phyloP scores from a whole-genome alignment of 345 rosid genomes.

The Melaleuca quinquenervia region DNA sequence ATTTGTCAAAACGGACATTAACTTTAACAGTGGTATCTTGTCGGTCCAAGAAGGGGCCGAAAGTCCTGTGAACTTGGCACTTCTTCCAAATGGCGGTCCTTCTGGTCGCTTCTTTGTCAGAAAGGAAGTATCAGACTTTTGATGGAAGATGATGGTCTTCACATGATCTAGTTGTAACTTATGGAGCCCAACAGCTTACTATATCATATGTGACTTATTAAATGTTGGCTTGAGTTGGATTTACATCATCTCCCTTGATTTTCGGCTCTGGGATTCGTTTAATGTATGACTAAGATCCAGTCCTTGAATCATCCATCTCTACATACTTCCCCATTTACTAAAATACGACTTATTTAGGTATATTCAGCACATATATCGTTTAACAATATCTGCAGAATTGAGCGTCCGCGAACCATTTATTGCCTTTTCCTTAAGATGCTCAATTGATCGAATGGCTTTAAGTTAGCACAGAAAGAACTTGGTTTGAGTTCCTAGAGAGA shows the following conservation, averaged over 20 bases:
- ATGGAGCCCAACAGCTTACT: neutral
- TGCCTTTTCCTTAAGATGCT: neutral
- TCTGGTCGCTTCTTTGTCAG: conserved; percentile 29
- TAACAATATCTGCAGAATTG: neutral
- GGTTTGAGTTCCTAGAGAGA: neutral
- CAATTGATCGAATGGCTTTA: neutral
- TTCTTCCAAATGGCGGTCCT: conserved; percentile 24
- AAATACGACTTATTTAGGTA: neutral
- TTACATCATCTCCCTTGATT: neutral
- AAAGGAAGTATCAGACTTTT: conserved; percentile 14
- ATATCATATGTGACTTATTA: neutral
- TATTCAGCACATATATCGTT: neutral
- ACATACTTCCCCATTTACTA: neutral
- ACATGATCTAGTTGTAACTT: neutral
- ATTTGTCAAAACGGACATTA: conserved; percentile 35
- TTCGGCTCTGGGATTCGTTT: neutral
- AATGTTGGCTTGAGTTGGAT: neutral
- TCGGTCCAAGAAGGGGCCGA: conserved; percentile 33
- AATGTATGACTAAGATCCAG: neutral
- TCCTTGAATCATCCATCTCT: neutral
- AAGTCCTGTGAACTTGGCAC: conserved; percentile 21
- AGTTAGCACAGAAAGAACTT: neutral
- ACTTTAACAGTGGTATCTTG: conserved; percentile 16
- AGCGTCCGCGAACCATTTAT: neutral
- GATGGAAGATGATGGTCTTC: neutral